phyloP scores from a whole-genome alignment of 768 basidiomycete species.

The Collybia mongolica region DNA sequence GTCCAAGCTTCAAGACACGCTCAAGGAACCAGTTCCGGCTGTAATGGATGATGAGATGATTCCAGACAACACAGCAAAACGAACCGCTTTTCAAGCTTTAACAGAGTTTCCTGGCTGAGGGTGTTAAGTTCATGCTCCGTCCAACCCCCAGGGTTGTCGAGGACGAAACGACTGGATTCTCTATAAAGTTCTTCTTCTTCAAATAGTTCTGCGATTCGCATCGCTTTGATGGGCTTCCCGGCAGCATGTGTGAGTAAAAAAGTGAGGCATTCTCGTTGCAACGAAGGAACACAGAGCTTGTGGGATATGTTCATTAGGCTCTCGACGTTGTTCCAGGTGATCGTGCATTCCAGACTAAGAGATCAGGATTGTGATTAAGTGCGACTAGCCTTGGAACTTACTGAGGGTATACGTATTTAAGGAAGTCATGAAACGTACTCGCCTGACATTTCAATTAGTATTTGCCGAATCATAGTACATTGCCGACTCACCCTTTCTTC shows the following conservation, averaged over 20 bases:
- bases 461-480: background rate
- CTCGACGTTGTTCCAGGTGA: conserved; percentile 95
- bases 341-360: conserved; percentile 80
- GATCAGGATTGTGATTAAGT: background rate
- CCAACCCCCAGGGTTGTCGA: conserved; percentile 91
- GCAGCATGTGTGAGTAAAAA: conserved; percentile 93
- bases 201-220: conserved; percentile 89
- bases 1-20: conserved; percentile 86
- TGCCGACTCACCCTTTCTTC: conserved; percentile 70
- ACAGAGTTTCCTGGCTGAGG: conserved; percentile 75
- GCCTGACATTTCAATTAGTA: conserved; percentile 41
- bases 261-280: conserved; percentile 79
- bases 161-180: conserved; percentile 87
- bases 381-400: conserved; percentile 34
- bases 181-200: conserved; percentile 88
- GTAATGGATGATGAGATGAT: background rate
- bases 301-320: conserved; percentile 88
- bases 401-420: conserved; percentile 94
- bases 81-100: conserved; percentile 87
- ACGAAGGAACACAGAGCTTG: conserved; percentile 80
- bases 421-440: conserved; percentile 87
- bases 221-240: conserved; percentile 88
- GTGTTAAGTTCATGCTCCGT: conserved; percentile 78
- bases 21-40: conserved; percentile 96
- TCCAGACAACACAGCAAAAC: conserved; percentile 11